Evolutionary conservation across 2,329 filamentous ascomycete species (phyloP).

Genomic region (Xylaria sp.): DNA sequence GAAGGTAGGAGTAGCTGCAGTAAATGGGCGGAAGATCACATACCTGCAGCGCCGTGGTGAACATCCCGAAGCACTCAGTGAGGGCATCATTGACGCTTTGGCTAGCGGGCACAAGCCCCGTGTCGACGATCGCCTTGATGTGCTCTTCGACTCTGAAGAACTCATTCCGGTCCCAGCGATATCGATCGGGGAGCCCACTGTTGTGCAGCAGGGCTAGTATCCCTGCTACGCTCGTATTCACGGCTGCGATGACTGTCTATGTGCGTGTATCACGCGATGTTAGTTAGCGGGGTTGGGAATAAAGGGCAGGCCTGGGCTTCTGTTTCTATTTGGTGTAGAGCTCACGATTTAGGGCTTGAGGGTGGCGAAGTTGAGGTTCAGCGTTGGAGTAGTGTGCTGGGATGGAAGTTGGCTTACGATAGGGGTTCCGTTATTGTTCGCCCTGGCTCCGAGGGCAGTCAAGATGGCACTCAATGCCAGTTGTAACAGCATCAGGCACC

Average conservation of each 20-base stretch:
- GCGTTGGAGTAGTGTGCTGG: too few relatives aligned
- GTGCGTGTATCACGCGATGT: too few relatives aligned
- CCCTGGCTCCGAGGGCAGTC: constrained; percentile 55
- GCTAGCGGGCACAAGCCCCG: constrained; percentile 50
- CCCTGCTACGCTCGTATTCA: constrained; percentile 57
- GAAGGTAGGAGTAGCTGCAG: not conserved
- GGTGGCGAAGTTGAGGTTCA: too few relatives aligned
- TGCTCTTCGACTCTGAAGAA: constrained; percentile 57
- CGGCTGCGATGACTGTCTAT: constrained; percentile 53
- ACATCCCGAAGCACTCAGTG: constrained; percentile 53
- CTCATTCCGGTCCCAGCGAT: constrained; percentile 55
- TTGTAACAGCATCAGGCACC: constrained; percentile 55
- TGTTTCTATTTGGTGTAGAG: too few relatives aligned
- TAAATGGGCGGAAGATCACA: not conserved
- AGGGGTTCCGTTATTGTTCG: constrained; percentile 44
- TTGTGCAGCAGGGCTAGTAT: constrained; percentile 59
- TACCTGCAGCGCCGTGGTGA: constrained; percentile 50
- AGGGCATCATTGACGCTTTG: constrained; percentile 54
- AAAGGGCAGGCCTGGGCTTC: too few relatives aligned
- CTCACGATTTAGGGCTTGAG: too few relatives aligned
- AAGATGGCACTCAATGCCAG: constrained; percentile 55
- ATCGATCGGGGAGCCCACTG: constrained; percentile 58
- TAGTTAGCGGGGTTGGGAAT: too few relatives aligned
- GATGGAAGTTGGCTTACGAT: constrained; percentile 41
- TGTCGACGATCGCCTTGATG: constrained; percentile 56